These are phyloP conservation scores for grape (Vitis vinifera) DNA, from an alignment of 164 flowering plant species.

Conservation along the genomic window ASM3070453v1 NC_081809.1:6851501-6852000, in stretches of 20 bases:
- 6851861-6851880: not conserved
- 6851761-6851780: constrained; percentile 1
- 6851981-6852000: constrained; percentile 6
- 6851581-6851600: no score
- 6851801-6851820: not conserved
- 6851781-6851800: not conserved
- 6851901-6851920: no score
- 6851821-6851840: not conserved
- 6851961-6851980: constrained; percentile 8
- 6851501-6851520: not conserved
- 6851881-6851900: not conserved
- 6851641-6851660: not conserved
- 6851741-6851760: constrained; percentile 6
- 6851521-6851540: not conserved
- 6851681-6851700: not conserved
- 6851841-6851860: not conserved
- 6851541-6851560: no score
- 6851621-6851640: not conserved
- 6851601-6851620: no score
- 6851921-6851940: no score
- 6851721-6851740: constrained; percentile 3
- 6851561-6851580: no score
- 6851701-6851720: not conserved
- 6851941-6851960: not conserved
- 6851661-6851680: not conserved